A percentile compares a stretch with the other conserved stretches of the same genome.
Conservation (phyloP, 2,329 filamentous ascomycete genomes). For the Venturia aucupariae region DNA sequence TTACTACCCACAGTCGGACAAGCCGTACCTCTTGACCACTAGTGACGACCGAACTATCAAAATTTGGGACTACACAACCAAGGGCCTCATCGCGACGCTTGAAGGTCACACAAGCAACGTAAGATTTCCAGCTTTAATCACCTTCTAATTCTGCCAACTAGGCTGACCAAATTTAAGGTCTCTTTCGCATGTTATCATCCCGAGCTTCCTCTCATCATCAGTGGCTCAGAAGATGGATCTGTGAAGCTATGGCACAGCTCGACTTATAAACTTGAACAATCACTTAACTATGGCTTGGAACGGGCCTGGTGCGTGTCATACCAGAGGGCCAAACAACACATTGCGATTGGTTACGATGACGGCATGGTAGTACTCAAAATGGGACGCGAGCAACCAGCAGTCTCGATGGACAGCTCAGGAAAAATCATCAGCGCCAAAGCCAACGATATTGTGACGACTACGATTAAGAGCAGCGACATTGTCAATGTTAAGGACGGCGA, state of each 20-base stretch:
- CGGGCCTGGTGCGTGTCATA: constrained; percentile 96
- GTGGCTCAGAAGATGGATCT: constrained; percentile 93
- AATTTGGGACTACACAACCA: constrained; percentile 98
- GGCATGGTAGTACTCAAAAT: constrained; percentile 97
- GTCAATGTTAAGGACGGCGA: constrained; percentile 64
- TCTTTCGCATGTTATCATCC: constrained; percentile 91
- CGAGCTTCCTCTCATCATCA: constrained; percentile 92
- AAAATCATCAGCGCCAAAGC: constrained; percentile 91
- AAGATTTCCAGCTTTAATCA: neutral
- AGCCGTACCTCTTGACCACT: constrained; percentile 85
- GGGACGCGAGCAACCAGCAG: constrained; percentile 91
- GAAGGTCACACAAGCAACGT: constrained; percentile 40
- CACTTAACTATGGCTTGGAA: constrained; percentile 89
- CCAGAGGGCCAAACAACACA: constrained; percentile 85
- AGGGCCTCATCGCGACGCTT: constrained; percentile 89
- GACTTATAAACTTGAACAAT: constrained; percentile 92
- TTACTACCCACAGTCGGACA: constrained; percentile 62
- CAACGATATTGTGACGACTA: constrained; percentile 8
- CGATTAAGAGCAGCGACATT: neutral
- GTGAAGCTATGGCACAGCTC: constrained; percentile 99
- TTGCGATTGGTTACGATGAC: constrained; percentile 95
- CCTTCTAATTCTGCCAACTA: neutral
- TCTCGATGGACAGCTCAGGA: constrained; percentile 92
- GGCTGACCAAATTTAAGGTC: neutral
- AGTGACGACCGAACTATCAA: constrained; percentile 96